Evolutionary conservation across 1,284 basidiomycete species (phyloP).

Genomic region (Ustilago loliicola): DNA sequence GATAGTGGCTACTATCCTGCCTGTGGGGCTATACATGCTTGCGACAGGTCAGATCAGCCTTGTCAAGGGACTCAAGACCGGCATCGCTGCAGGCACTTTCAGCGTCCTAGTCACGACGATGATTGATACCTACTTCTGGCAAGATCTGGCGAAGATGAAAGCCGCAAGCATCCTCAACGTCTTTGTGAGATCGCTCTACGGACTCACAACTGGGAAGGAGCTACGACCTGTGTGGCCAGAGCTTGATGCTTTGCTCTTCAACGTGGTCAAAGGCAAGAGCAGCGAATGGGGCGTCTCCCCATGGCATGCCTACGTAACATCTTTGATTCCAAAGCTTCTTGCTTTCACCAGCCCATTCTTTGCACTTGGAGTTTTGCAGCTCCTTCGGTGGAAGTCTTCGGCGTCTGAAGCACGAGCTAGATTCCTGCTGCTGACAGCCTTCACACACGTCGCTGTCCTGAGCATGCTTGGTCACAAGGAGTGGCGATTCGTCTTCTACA

Average conservation of each 20-base stretch:
- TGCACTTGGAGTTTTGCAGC: conserved; percentile 73
- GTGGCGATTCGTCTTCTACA: conserved; percentile 94
- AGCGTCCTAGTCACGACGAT: conserved; percentile 65
- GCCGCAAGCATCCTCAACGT: neutral
- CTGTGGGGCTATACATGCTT: conserved; percentile 53
- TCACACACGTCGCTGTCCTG: conserved; percentile 78
- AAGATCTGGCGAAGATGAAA: conserved; percentile 38
- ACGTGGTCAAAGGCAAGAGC: conserved; percentile 87
- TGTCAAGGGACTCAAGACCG: conserved; percentile 24
- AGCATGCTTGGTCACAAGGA: conserved; percentile 81
- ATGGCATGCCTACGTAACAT: conserved; percentile 78
- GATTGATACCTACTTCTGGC: conserved; percentile 91
- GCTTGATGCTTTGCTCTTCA: conserved; percentile 83
- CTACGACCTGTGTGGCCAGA: conserved; percentile 82
- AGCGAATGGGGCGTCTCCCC: conserved; percentile 92
- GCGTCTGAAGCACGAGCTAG: conserved; percentile 12
- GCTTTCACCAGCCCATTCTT: conserved; percentile 77
- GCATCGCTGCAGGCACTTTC: conserved; percentile 17
- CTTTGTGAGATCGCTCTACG: neutral
- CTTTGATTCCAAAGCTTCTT: conserved; percentile 83
- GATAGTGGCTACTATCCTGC: conserved; percentile 73
- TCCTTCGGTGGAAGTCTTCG: neutral
- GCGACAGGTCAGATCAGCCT: conserved; percentile 25
- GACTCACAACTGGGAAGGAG: too few relatives aligned
- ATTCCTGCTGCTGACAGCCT: conserved; percentile 58